Conservation (phyloP, 2,329 filamentous ascomycete species). For the Trichoderma arundinaceum region DNA sequence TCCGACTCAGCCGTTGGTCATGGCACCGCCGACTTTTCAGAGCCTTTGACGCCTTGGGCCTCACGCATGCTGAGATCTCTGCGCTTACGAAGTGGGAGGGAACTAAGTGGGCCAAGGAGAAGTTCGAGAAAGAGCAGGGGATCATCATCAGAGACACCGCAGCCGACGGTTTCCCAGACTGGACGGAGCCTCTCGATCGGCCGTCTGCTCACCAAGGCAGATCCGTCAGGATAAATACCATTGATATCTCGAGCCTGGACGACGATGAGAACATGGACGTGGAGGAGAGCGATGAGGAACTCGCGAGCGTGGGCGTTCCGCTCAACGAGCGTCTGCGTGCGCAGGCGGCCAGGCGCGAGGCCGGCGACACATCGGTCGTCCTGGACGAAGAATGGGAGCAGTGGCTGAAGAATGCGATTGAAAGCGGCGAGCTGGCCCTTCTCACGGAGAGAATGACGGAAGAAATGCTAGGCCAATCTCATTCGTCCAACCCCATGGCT, state of each 20-base stretch:
- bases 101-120: constrained; percentile 80
- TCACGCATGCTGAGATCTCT: constrained; percentile 73
- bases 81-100: constrained; percentile 81
- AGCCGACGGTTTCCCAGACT: constrained; percentile 69
- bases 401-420: constrained; percentile 73
- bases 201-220: constrained; percentile 31
- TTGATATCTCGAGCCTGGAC: constrained; percentile 28
- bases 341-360: constrained; percentile 66
- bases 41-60: constrained; percentile 71
- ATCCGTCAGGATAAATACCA: constrained; percentile 26
- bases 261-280: constrained; percentile 48
- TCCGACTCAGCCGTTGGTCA: constrained; percentile 76
- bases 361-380: constrained; percentile 62
- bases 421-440: constrained; percentile 62
- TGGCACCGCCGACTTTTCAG: constrained; percentile 79
- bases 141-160: constrained; percentile 74
- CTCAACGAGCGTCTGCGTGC: constrained; percentile 69
- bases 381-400: constrained; percentile 77
- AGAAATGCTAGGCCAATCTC: constrained; percentile 43
- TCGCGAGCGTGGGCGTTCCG: constrained; percentile 63
- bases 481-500: constrained; percentile 39
- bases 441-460: constrained; percentile 52
- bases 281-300: constrained; percentile 60
- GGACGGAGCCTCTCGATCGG: constrained; percentile 46
- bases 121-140: constrained; percentile 77